These are phyloP conservation scores for Nannochloris sp. DNA, from an alignment of 139 green algal genomes.

Conservation along the genomic window DNA sequence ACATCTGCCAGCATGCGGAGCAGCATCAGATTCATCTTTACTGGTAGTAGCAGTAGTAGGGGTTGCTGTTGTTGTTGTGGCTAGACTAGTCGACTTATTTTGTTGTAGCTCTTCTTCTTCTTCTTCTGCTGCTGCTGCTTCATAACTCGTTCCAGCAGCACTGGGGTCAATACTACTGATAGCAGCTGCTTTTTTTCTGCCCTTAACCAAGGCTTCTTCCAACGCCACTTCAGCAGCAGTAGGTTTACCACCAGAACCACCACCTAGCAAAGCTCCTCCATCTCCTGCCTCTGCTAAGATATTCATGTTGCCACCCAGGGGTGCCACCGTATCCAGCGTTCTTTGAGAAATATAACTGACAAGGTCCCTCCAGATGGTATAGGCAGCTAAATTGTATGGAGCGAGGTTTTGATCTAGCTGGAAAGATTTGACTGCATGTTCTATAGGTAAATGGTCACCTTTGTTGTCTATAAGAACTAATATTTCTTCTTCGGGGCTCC, in stretches of 20 bases:
- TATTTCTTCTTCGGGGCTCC: background rate
- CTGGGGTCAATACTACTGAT: background rate
- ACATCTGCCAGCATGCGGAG: conserved; percentile 37
- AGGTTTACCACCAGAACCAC: background rate
- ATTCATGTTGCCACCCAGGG: conserved; percentile 49
- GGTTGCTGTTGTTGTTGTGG: conserved; percentile 2
- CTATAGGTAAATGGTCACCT: background rate
- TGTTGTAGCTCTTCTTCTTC: conserved; percentile 9
- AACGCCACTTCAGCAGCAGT: conserved; percentile 49
- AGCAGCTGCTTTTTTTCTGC: too few species aligned
- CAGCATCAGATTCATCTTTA: background rate
- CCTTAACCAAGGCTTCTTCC: conserved; percentile 1
- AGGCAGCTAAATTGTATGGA: conserved; percentile 64
- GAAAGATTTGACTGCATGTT: conserved; percentile 47
- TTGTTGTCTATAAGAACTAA: background rate
- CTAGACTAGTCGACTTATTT: background rate
- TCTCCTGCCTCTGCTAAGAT: conserved; percentile 51
- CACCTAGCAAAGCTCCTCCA: background rate
- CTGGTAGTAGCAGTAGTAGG: background rate
- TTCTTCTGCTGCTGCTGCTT: conserved; percentile 26
- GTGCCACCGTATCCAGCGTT: conserved; percentile 38
- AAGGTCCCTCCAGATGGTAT: conserved; percentile 47
- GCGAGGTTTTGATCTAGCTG: conserved; percentile 70
- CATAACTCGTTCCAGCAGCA: background rate
- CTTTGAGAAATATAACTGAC: conserved; percentile 32